phyloP scores from a whole-genome alignment of 176 grass and related monocot species.

The Coix lacrymajobi region DNA sequence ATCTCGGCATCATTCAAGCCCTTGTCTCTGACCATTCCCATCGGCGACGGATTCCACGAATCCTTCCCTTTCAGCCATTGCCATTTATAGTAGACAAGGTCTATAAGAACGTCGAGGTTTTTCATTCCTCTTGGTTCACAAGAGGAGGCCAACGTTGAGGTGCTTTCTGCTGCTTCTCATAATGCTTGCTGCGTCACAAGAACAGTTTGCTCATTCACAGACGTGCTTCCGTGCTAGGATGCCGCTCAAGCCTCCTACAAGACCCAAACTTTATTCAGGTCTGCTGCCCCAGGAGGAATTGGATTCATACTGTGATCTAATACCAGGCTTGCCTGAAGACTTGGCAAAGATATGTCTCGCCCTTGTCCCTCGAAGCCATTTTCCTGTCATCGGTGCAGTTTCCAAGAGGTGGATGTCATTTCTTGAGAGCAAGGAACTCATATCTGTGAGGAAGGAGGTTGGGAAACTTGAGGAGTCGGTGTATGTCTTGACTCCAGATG shows the following conservation, averaged over 20 bases:
- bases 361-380: slow-evolving; percentile 54
- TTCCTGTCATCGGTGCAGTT: slow-evolving; percentile 69
- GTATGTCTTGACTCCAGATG: slow-evolving; percentile 59
- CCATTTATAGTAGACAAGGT: slow-evolving; percentile 44
- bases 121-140: slow-evolving; percentile 21
- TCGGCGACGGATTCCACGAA: slow-evolving; percentile 93
- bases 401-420: slow-evolving; percentile 87
- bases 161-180: slow-evolving; percentile 29
- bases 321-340: slow-evolving; percentile 92
- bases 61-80: slow-evolving; percentile 47
- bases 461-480: slow-evolving; percentile 69
- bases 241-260: slow-evolving; percentile 33
- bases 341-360: slow-evolving; percentile 80
- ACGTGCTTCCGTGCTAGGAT: slow-evolving; percentile 26
- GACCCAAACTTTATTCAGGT: slow-evolving; percentile 38
- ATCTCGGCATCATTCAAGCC: slow-evolving; percentile 73
- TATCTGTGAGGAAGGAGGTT: slow-evolving; percentile 64
- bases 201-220: slow-evolving; percentile 29
- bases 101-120: slow-evolving; percentile 1
- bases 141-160: slow-evolving; percentile 21
- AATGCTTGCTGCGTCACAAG: slow-evolving; percentile 33
- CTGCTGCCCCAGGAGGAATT: slow-evolving; percentile 20
- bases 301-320: slow-evolving; percentile 36
- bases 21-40: slow-evolving; percentile 74
- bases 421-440: slow-evolving; percentile 79